A percentile compares a stretch with the other conserved stretches of the same genome.
Evolutionary conservation across 768 basidiomycete species (phyloP).

Genomic region (Suillus ampliporus): DNA sequence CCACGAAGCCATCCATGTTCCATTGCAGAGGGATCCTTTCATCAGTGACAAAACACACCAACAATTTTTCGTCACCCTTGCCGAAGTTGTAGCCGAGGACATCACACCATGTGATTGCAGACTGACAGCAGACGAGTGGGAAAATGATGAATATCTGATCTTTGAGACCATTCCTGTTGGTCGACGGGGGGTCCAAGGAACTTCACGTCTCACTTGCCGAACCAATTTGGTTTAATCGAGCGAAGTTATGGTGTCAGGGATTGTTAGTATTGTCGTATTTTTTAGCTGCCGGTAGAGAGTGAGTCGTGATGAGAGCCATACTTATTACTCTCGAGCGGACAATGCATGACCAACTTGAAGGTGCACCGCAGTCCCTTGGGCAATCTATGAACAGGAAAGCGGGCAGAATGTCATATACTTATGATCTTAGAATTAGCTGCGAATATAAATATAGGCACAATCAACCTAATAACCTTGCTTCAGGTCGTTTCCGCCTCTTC

Average conservation of each 20-base stretch:
- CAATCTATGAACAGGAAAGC: too few species aligned
- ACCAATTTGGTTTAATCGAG: constrained; percentile 16
- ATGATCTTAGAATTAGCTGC: constrained; percentile 24
- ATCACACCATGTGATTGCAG: constrained; percentile 20
- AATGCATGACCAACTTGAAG: too few species aligned
- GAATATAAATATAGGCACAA: too few species aligned
- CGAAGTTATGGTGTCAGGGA: constrained; percentile 22
- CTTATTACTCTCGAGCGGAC: too few species aligned
- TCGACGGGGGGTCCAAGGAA: constrained; percentile 5
- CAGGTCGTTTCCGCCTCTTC: neutral
- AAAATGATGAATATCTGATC: constrained; percentile 11
- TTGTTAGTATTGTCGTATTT: neutral
- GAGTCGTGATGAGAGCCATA: too few species aligned
- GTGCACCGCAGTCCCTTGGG: too few species aligned
- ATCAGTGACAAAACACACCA: constrained; percentile 3
- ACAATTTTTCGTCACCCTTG: constrained; percentile 9
- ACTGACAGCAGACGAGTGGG: constrained; percentile 24
- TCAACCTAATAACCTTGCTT: neutral
- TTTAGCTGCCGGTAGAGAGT: neutral
- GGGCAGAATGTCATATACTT: too few species aligned
- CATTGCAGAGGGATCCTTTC: constrained; percentile 16
- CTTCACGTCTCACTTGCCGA: constrained; percentile 13
- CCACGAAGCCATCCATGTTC: constrained; percentile 10
- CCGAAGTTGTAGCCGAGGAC: neutral
- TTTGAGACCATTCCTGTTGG: constrained; percentile 18